Evolutionary conservation across 2,329 filamentous ascomycete genomes (phyloP), one percentile per base, ranked within the genome.

Genomic region (Didymella arachidicola): DNA sequence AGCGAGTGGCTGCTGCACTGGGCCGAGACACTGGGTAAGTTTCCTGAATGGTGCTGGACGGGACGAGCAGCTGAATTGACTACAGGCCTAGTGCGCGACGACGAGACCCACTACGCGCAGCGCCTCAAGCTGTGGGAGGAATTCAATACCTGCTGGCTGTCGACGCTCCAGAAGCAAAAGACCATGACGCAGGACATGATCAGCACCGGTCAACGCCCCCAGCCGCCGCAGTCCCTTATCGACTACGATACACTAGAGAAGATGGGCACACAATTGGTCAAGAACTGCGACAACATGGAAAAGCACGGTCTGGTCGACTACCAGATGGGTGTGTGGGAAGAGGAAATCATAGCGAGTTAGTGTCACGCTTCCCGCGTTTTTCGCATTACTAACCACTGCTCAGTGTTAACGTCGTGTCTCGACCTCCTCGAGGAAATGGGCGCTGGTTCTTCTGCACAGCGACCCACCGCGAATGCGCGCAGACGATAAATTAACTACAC

Each of bases 291-390:
- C 74, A 86, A 86, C 49, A 86, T 98, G 62, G 94, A 98, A 77
- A 89, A 90, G 66, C 89, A 96, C 73, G 95, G 95, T n/a, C 81
- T 99, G 46, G 92, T 99, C 11, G 95, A 99, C 79, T 99, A 98
- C 75, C 90, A 98, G 72, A 96, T 97, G 80, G 95, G 95, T 8
- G 91, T 98, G 26, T 96, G 92, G 86, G 95, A 98, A 78, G 93
- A 98, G 73, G 88, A 91, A 72, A 97, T 98, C 68, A 86, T 95
- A 67, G 85, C 86, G 58, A 84, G 93, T 97, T 82, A 79, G 91
- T 83, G 27, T 41, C 34, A 27, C 36, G 4, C 22, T 14, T 6
- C 25, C 38, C 45, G 39, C 43, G 30, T 45, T 18, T 27, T 25
- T 38, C 16, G n/a, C 38, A 4, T 38, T 30, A 43, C 64, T 67